Conservation (phyloP, 169 alveolate species). For the Eimeria tenella region DNA sequence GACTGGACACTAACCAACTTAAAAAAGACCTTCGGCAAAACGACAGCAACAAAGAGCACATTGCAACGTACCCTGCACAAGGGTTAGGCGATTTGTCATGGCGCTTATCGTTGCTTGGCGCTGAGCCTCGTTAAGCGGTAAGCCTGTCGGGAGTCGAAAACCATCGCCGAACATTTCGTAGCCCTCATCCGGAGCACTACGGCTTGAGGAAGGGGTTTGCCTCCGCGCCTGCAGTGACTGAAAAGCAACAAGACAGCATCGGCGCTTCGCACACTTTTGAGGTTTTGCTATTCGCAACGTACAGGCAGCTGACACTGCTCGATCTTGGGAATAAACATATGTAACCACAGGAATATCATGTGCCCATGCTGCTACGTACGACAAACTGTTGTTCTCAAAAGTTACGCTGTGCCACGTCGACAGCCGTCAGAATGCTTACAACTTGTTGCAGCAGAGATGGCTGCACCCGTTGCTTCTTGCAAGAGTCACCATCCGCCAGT, state of each 20-base stretch:
- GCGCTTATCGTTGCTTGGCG: slow-evolving; percentile 72
- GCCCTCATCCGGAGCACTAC: slow-evolving; percentile 52
- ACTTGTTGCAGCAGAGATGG: slow-evolving; percentile 61
- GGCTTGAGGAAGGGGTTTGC: slow-evolving; percentile 65
- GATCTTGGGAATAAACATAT: too few relatives aligned
- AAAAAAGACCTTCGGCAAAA: not conserved
- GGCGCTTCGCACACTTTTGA: not conserved
- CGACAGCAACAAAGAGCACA: not conserved
- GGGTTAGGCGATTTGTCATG: slow-evolving; percentile 77
- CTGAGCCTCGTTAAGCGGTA: slow-evolving; percentile 75
- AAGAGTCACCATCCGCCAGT: slow-evolving; percentile 72
- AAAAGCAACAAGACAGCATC: not conserved
- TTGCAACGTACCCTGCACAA: slow-evolving; percentile 71
- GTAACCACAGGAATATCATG: too few relatives aligned
- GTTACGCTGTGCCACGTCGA: too few relatives aligned
- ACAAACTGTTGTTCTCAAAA: too few relatives aligned
- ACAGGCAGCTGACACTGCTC: too few relatives aligned
- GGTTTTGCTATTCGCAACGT: too few relatives aligned
- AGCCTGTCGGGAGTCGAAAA: slow-evolving; percentile 70
- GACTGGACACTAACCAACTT: not conserved
- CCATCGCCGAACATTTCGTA: slow-evolving; percentile 58
- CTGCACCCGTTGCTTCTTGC: slow-evolving; percentile 69
- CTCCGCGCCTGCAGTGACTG: slow-evolving; percentile 76
- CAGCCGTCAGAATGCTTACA: slow-evolving; percentile 8
- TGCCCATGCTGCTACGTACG: too few relatives aligned